These are phyloP conservation scores for Rhizopus arrhizus DNA, from an alignment of 371 early-diverging fungal species.

Conservation along the genomic window DNA sequence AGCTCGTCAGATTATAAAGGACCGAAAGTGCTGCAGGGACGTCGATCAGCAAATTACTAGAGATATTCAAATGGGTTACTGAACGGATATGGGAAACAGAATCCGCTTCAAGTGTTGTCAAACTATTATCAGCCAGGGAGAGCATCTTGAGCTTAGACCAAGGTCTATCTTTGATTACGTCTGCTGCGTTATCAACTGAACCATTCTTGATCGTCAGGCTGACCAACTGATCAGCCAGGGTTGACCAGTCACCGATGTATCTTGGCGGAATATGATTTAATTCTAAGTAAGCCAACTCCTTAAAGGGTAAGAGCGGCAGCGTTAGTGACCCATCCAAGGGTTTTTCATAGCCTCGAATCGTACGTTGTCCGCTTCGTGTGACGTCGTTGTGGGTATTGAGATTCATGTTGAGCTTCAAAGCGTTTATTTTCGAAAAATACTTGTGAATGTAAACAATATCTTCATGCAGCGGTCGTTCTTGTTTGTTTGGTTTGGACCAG, in stretches of 20 bases:
- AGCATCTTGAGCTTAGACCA: conserved; percentile 57
- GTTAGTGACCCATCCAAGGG: conserved; percentile 45
- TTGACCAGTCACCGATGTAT: conserved; percentile 54
- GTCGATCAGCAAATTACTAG: conserved; percentile 63
- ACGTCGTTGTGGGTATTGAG: conserved; percentile 37
- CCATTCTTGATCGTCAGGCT: conserved; percentile 53
- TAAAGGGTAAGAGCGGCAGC: conserved; percentile 46
- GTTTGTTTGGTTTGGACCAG: conserved; percentile 48
- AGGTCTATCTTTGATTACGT: conserved; percentile 16
- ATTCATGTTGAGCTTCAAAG: conserved; percentile 56
- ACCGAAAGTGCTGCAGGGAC: conserved; percentile 60
- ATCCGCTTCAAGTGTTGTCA: conserved; percentile 53
- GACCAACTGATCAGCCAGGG: conserved; percentile 39
- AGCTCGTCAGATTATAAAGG: conserved; percentile 60
- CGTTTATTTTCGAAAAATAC: conserved; percentile 48
- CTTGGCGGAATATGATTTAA: conserved; percentile 50
- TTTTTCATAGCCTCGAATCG: conserved; percentile 48
- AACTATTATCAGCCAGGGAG: conserved; percentile 60
- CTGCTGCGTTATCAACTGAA: conserved; percentile 38
- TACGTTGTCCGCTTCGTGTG: conserved; percentile 52
- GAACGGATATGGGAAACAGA: conserved; percentile 48
- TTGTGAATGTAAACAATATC: conserved; percentile 61
- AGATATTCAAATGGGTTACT: conserved; percentile 64
- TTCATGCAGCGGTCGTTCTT: conserved; percentile 44
- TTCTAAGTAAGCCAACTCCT: conserved; percentile 54